phyloP scores from a whole-genome alignment of 805 yeast species.

The Candida boidinii region DNA sequence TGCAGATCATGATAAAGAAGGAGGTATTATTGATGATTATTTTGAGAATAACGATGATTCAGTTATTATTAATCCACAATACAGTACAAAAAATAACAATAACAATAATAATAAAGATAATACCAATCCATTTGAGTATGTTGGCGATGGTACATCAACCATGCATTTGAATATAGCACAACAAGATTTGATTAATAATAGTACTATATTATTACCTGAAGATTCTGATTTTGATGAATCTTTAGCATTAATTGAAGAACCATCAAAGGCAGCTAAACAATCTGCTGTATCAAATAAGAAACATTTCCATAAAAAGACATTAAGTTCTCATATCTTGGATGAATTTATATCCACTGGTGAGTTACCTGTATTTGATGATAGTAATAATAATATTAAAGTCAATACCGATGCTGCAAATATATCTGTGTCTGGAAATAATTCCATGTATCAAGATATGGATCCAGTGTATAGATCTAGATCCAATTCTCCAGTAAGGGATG shows the following conservation, averaged over 20 bases:
- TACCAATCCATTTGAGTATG: constrained; percentile 3
- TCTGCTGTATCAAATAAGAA: constrained; percentile 4
- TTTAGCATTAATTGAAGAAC: constrained; percentile 8
- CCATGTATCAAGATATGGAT: constrained; percentile 13
- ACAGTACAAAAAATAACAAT: background rate
- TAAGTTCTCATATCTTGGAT: constrained; percentile 17
- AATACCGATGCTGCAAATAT: too few relatives aligned
- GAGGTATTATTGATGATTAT: too few relatives aligned
- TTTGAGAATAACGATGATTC: too few relatives aligned
- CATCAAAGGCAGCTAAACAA: constrained; percentile 11
- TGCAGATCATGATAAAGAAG: too few relatives aligned
- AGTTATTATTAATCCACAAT: constrained; percentile 1
- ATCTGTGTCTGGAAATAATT: constrained; percentile 9
- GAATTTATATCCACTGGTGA: constrained; percentile 20
- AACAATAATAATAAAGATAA: background rate
- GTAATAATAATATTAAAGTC: constrained; percentile 7
- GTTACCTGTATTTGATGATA: constrained; percentile 9
- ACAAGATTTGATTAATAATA: background rate
- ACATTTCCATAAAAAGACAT: constrained; percentile 15
- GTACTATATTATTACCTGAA: background rate
- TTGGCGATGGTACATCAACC: constrained; percentile 3
- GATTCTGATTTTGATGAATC: background rate
- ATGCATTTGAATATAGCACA: background rate
- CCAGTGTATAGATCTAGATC: constrained; percentile 10
- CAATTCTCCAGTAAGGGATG: constrained; percentile 3